Percentiles rank a stretch among this genome's conserved stretches.
phyloP scores from a whole-genome alignment of 148 eudicot genomes.

The Vaccinium macrocarpon region DNA sequence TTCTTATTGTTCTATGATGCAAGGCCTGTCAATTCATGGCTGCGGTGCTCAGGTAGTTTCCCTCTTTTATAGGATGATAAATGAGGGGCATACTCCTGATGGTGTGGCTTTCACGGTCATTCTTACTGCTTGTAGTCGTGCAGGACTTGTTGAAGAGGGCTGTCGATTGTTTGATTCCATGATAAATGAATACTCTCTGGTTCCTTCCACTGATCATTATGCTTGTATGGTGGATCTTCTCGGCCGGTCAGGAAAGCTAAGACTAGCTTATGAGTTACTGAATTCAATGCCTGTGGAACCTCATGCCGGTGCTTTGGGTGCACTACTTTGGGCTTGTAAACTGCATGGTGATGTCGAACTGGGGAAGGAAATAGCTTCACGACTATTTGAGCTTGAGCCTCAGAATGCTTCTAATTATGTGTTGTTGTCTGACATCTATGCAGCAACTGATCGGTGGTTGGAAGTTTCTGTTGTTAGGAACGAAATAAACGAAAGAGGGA shows the following conservation, averaged over 20 bases:
- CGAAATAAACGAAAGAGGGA: constrained; percentile 46
- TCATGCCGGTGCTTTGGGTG: constrained; percentile 71
- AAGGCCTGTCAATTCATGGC: constrained; percentile 62
- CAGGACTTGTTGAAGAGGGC: constrained; percentile 60
- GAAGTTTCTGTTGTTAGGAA: constrained; percentile 51
- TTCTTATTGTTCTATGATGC: constrained; percentile 74
- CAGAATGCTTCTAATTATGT: constrained; percentile 52
- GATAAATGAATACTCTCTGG: constrained; percentile 39
- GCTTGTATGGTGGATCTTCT: constrained; percentile 72
- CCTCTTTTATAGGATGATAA: constrained; percentile 57
- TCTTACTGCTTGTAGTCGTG: constrained; percentile 58
- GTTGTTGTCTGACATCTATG: constrained; percentile 60
- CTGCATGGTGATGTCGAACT: constrained; percentile 47
- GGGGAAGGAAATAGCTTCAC: constrained; percentile 46
- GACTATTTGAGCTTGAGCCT: constrained; percentile 58
- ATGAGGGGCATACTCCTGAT: constrained; percentile 59
- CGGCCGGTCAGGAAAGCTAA: constrained; percentile 58
- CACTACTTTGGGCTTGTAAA: constrained; percentile 75
- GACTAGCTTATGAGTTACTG: constrained; percentile 58
- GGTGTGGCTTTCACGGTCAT: constrained; percentile 63
- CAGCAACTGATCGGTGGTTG: constrained; percentile 60
- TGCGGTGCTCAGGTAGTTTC: constrained; percentile 48
- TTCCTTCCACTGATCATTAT: constrained; percentile 64
- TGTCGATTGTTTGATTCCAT: constrained; percentile 46
- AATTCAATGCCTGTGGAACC: constrained; percentile 50